These are phyloP conservation scores for Boletus vinaceobasis DNA, from an alignment of 768 basidiomycete species.

Conservation along the genomic window DNA sequence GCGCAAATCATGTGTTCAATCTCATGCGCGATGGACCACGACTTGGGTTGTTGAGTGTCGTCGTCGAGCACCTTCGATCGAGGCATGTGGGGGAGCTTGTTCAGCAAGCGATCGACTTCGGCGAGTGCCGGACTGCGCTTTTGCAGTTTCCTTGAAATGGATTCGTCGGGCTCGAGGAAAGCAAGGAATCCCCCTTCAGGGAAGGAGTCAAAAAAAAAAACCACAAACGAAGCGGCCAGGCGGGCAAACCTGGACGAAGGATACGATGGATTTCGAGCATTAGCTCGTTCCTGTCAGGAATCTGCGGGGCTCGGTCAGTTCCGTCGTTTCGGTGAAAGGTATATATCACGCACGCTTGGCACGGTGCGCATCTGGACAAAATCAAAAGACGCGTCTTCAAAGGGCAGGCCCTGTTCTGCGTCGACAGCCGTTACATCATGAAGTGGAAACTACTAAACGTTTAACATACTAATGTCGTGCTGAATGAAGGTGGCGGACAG, in stretches of 20 bases:
- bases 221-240: not conserved
- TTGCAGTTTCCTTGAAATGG: not conserved
- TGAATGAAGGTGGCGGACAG: not conserved
- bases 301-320: not conserved
- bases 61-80: not conserved
- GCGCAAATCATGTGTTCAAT: not conserved
- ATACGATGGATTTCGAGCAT: conserved; percentile 4
- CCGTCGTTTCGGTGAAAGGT: not conserved
- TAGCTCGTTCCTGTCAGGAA: not conserved
- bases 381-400: conserved; percentile 10
- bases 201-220: not conserved
- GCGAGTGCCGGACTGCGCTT: not conserved
- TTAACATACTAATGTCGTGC: not conserved
- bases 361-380: conserved; percentile 9
- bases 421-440: not conserved
- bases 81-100: conserved; percentile 3
- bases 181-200: conserved; percentile 1
- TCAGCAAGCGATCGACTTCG: conserved; percentile 4
- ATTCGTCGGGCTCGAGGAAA: conserved; percentile 3
- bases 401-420: conserved; percentile 1
- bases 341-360: conserved; percentile 1
- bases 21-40: conserved; percentile 2
- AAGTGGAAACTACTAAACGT: not conserved
- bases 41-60: not conserved
- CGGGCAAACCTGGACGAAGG: not conserved